Conservation (phyloP, 2,329 filamentous ascomycete genomes). For the Pyrenochaeta sp. region DNA sequence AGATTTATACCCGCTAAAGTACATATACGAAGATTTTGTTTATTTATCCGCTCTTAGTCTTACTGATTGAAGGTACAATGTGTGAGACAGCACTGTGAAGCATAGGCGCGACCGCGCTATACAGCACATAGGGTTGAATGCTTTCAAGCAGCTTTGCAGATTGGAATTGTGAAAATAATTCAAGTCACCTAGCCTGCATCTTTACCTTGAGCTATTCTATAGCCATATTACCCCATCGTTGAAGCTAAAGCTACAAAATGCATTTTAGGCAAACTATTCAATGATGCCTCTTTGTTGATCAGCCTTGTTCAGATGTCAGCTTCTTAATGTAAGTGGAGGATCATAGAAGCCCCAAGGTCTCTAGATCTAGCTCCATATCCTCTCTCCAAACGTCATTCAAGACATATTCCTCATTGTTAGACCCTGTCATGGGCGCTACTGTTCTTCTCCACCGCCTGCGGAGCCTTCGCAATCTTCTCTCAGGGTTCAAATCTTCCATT, state of each 20-base stretch:
- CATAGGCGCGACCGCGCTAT: too few species aligned
- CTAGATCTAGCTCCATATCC: not conserved
- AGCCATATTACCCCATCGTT: not conserved
- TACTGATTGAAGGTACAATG: too few species aligned
- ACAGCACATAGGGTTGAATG: too few species aligned
- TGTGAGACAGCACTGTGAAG: too few species aligned
- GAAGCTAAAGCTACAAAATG: not conserved
- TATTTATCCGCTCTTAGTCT: not conserved
- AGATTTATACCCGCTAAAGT: slow-evolving; percentile 1
- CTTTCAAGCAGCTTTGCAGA: too few species aligned
- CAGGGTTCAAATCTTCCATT: not conserved
- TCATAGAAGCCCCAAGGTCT: too few species aligned
- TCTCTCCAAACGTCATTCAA: not conserved
- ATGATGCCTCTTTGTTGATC: not conserved
- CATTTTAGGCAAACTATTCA: not conserved
- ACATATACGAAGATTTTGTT: not conserved
- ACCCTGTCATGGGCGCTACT: too few species aligned
- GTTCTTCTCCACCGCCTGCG: not conserved
- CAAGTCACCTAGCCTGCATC: too few species aligned
- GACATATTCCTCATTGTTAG: too few species aligned
- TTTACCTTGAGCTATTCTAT: too few species aligned
- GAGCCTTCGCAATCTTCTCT: not conserved
- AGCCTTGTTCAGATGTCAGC: not conserved
- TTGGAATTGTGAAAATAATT: too few species aligned
- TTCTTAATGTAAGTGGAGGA: too few species aligned